Base-by-base conservation (phyloP, 192 early-diverging fungal genomes). In the Cladochytrium replicatum region DNA sequence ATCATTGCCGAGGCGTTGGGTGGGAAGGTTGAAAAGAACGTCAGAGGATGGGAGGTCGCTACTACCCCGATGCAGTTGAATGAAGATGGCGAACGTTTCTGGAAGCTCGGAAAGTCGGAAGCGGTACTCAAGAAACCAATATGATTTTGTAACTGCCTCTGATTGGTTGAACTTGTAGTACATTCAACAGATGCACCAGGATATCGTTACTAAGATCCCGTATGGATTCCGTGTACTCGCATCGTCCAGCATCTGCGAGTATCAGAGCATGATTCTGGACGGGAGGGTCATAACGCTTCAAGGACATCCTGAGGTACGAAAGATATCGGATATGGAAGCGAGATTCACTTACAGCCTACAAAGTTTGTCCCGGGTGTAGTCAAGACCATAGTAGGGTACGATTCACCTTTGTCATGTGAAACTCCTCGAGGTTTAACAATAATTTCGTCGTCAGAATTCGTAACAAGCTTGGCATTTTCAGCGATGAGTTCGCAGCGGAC, bases 41-140 rank as follows among this genome's bases (percentile, higher is more conserved):
- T 67, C 0, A 47, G 60, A 3, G 88, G 85, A 7, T 88, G 85
- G 86, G 88, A 91, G 67, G 75, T 81, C 53, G 69, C 61, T 4
- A 60, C 52, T 49, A 66, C 62, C 2, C 22, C 22, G 21, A 44
- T 70, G 43, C 15, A 22, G 3, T 21, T 70, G 13, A 69, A 45
- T 22, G 41, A 55, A 2, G 32, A 9, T 11, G 72, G 67, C 5
- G 34, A 43, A 37, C 38, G 32, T 21, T 54, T 11, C 43, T 71
- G 13, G 44, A 41, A 0, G 51, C 31, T 25, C 38, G 13, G 15
- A 43, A 32, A 22, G 32, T 8, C 27, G 46, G 44, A 50, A 44
- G 41, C 17, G 40, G 13, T 6, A 40, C 29, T 19, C 15, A 6
- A 32, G 29, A 17, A 22, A 41, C 48, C 2, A 19, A 25, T 50